Base-by-base conservation (phyloP, 768 basidiomycete genomes). In the Leccinum disarticulatum region DNA sequence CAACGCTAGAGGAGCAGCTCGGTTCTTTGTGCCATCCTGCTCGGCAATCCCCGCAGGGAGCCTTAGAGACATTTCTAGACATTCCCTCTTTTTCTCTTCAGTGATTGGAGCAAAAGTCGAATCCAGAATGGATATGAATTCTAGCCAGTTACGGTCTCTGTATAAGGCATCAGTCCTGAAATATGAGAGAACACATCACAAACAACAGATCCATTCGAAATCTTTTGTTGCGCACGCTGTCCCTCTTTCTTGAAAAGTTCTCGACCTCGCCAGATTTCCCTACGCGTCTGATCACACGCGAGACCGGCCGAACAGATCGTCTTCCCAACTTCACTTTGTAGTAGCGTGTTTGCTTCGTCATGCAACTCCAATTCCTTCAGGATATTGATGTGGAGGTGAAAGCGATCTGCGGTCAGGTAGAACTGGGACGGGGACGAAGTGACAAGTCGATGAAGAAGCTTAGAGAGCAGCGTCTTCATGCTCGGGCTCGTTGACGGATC, bases 401-500 rank as follows among this genome's bases (percentile, higher is more conserved):
- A 90, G 33, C 92, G 84, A 64, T 94, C 92, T 0, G 91, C 79
- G 57, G 79, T 82, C 52, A 83, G 70, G 68, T 85, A 86, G 3
- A 87, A 85, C 5, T 86, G 85, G 1, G 83, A 82, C 5, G 84
- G 78, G 2, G 86, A 82, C 4, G 87, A 84, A 0, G 82, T 78
- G 43, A 93, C 74, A 8, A 92, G 81, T 48, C 92, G 79, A 56
- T 90, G 89, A 6, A 91, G 91, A 52, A 95, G 83, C 67, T 88
- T 87, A 67, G 85, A 86, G 5, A 93, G 81, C 25, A 95, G 74
- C 2, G 81, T 75, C 47, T 83, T 87, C 81, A 92, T 87, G 48
- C 76, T 74, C 13, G 79, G 68, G 14, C 84, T 79, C 2, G 90
- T 93, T 14, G 78, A 74, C 1, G 79, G 72, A 65, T 92, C 90